phyloP scores from a whole-genome alignment of 352 stramenopile species.

The Phytophthora uliginosa region DNA sequence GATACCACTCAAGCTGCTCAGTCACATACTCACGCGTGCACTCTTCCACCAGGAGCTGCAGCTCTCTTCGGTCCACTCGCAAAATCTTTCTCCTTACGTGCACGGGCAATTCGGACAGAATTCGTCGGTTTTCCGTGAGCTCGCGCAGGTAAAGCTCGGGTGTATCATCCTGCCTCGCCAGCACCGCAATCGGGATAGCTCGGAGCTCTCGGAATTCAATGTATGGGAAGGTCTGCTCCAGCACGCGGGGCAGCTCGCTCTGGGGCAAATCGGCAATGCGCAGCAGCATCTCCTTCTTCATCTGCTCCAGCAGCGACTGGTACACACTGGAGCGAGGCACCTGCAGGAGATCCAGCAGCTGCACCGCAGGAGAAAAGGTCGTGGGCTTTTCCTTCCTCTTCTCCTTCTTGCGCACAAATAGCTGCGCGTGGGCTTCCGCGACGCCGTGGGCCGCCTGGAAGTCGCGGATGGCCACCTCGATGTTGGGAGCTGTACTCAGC shows the following conservation, averaged over 20 bases:
- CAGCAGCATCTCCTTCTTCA: slow-evolving; percentile 79
- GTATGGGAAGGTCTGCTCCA: slow-evolving; percentile 89
- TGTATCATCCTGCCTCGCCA: slow-evolving; percentile 84
- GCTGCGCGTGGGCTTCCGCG: slow-evolving; percentile 51
- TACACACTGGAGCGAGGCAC: slow-evolving; percentile 75
- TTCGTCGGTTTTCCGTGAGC: slow-evolving; percentile 84
- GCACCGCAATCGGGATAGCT: slow-evolving; percentile 85
- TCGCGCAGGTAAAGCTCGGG: slow-evolving; percentile 81
- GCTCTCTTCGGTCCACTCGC: slow-evolving; percentile 73
- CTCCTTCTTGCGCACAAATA: slow-evolving; percentile 44
- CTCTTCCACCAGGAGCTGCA: slow-evolving; percentile 79
- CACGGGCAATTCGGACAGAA: slow-evolving; percentile 81
- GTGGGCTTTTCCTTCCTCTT: slow-evolving; percentile 32
- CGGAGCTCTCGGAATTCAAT: slow-evolving; percentile 91
- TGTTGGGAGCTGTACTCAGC: slow-evolving; percentile 85
- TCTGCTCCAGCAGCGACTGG: slow-evolving; percentile 71
- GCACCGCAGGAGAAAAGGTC: slow-evolving; percentile 62
- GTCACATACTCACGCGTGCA: slow-evolving; percentile 82
- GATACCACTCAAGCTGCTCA: slow-evolving; percentile 76
- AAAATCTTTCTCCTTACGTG: slow-evolving; percentile 89
- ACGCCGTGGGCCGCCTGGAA: slow-evolving; percentile 82
- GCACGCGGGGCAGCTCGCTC: slow-evolving; percentile 71
- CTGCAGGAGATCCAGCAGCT: slow-evolving; percentile 85
- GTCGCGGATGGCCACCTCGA: slow-evolving; percentile 83
- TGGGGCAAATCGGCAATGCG: slow-evolving; percentile 79